phyloP scores from a whole-genome alignment of 1,139 yeast genomes.

The Arxiozyma slooffiae region DNA sequence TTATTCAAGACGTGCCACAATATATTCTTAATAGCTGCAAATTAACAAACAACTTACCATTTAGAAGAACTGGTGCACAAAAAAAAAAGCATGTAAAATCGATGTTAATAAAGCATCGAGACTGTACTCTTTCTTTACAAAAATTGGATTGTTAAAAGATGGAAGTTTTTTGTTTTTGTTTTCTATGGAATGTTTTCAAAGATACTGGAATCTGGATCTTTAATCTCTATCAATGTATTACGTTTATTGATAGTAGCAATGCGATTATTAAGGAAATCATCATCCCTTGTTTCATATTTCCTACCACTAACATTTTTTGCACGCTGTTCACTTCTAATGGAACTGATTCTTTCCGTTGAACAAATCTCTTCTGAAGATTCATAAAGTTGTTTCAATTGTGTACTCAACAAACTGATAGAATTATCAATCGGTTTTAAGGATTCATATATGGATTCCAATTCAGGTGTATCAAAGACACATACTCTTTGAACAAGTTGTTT shows the following conservation, averaged over 20 bases:
- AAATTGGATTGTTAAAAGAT: conserved; percentile 91
- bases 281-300: not conserved
- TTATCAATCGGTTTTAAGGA: conserved; percentile 25
- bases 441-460: conserved; percentile 8
- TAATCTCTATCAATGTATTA: not conserved
- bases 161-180: conserved; percentile 42
- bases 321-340: not conserved
- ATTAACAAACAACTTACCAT: conserved; percentile 63
- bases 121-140: conserved; percentile 84
- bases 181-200: not conserved
- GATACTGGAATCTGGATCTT: conserved; percentile 6
- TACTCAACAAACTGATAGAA: conserved; percentile 19
- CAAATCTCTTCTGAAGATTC: conserved; percentile 22
- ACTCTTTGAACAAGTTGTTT: not conserved
- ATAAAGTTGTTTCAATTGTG: conserved; percentile 22
- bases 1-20: conserved; percentile 16
- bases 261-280: not conserved
- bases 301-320: conserved; percentile 14
- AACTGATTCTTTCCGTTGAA: conserved; percentile 9
- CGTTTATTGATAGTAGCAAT: not conserved
- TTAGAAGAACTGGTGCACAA: conserved; percentile 95
- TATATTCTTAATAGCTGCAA: conserved; percentile 41
- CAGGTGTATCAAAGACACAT: not conserved
- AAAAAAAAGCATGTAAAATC: conserved; percentile 93
- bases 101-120: conserved; percentile 95